A percentile compares a stretch with the other conserved stretches of the same genome.
phyloP scores from a whole-genome alignment of 164 flowering plant species.

The Kingdonia uniflora region DNA sequence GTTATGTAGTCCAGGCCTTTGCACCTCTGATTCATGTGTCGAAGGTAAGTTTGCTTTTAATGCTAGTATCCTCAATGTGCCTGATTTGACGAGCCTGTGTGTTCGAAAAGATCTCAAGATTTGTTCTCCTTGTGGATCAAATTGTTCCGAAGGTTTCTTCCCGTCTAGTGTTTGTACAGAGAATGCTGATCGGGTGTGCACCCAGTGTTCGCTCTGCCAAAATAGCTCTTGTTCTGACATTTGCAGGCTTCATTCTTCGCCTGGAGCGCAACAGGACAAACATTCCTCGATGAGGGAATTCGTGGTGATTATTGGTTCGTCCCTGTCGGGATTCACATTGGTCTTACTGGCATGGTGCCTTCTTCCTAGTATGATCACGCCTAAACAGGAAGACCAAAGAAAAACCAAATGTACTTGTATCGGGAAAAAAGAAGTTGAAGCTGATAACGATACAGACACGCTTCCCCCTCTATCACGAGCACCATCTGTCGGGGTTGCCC shows the following conservation, averaged over 20 bases:
- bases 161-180: conserved; percentile 56
- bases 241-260: conserved; percentile 35
- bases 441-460: conserved; percentile 18
- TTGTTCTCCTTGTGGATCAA: conserved; percentile 69
- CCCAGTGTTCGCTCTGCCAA: conserved; percentile 83
- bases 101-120: conserved; percentile 44
- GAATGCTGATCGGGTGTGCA: conserved; percentile 69
- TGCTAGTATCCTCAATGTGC: conserved; percentile 67
- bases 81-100: conserved; percentile 61
- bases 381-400: conserved; percentile 23
- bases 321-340: conserved; percentile 31
- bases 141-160: conserved; percentile 61
- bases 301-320: conserved; percentile 36
- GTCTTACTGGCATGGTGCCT: conserved; percentile 41
- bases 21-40: conserved; percentile 39
- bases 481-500: conserved; percentile 45
- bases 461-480: conserved; percentile 23
- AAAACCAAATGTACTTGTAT: conserved; percentile 37
- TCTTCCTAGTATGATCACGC: conserved; percentile 28
- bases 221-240: conserved; percentile 67
- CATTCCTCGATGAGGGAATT: conserved; percentile 23
- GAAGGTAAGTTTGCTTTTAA: conserved; percentile 59
- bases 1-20: conserved; percentile 77
- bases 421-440: conserved; percentile 32
- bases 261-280: conserved; percentile 18